A percentile compares a stretch with the other conserved stretches of the same genome.
These are phyloP conservation scores for Cucurbita ficifolia DNA, from an alignment of 306 rosid genomes.

Conservation along the genomic window DNA sequence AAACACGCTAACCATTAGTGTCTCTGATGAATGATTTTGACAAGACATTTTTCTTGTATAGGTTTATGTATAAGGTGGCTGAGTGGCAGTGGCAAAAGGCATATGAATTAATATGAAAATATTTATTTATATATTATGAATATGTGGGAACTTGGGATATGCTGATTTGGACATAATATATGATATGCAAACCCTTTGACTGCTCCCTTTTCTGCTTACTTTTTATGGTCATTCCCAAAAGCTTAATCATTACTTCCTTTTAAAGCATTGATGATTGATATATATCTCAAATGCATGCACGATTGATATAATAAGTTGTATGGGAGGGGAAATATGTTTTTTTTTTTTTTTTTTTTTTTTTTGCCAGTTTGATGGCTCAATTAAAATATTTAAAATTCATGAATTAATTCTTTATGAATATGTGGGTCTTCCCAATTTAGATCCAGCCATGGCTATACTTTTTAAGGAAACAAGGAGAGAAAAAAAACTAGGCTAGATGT, in stretches of 20 bases:
- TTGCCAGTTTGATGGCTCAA: neutral
- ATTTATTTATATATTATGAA: no score
- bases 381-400: neutral
- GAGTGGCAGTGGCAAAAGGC: neutral
- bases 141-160: neutral
- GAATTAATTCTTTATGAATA: neutral
- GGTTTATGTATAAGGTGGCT: neutral
- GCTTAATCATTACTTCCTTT: neutral
- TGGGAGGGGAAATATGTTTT: neutral
- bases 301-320: neutral
- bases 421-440: no score
- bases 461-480: no score
- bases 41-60: neutral
- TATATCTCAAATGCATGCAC: neutral
- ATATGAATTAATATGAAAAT: neutral
- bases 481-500: no score
- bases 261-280: neutral
- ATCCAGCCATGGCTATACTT: no score
- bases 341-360: no score
- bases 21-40: neutral
- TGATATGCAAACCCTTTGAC: neutral
- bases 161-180: neutral
- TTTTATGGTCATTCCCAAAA: neutral
- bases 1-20: neutral
- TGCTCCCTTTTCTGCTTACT: neutral